Evolutionary conservation across 202 grass and related monocot species (phyloP).

Genomic region (Cymbopogon flexuosus): DNA sequence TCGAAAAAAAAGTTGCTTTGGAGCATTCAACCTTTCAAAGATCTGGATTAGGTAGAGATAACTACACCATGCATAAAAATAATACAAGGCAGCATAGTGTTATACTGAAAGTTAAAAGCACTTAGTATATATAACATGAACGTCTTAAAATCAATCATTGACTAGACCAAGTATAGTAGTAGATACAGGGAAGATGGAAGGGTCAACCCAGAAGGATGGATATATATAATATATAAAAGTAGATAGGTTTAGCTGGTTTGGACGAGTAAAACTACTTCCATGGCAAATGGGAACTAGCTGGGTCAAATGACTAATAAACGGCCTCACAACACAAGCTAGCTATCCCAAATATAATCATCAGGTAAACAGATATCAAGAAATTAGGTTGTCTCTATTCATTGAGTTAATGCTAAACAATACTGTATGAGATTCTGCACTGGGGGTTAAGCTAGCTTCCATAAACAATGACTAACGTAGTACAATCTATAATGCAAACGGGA

Average conservation of each 20-base stretch:
- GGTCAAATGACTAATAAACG: background rate
- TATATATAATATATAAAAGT: too few relatives aligned
- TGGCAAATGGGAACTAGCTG: background rate
- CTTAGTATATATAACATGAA: background rate
- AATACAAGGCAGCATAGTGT: background rate
- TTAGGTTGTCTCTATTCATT: too few relatives aligned
- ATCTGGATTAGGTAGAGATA: background rate
- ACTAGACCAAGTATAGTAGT: background rate
- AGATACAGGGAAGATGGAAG: background rate
- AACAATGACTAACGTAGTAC: background rate
- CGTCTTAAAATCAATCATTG: background rate
- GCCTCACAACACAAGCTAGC: background rate
- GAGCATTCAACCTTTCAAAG: constrained; percentile 19
- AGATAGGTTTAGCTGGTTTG: background rate
- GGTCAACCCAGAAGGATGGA: too few relatives aligned
- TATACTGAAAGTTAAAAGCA: background rate
- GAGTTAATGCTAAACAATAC: too few relatives aligned
- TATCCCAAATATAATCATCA: too few relatives aligned
- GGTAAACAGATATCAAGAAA: too few relatives aligned
- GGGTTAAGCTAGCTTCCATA: background rate
- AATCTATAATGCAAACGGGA: background rate
- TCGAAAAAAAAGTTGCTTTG: background rate
- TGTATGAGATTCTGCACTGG: background rate
- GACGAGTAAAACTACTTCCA: background rate
- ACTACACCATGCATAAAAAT: background rate